phyloP scores from a whole-genome alignment of 805 yeast species.

The Torulaspora microellipsoides region DNA sequence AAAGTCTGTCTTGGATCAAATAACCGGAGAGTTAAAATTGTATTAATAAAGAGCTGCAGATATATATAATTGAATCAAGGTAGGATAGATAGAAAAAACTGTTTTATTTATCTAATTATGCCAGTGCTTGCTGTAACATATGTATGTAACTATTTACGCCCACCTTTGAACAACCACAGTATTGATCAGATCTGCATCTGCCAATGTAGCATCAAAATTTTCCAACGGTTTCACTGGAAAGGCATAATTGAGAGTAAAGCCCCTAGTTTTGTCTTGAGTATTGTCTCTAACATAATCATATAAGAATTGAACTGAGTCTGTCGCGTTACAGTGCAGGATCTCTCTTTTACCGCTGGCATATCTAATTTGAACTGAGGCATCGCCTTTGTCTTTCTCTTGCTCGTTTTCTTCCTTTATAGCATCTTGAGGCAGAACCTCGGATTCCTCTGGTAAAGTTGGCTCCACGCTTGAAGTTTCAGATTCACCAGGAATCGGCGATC shows the following conservation, averaged over 20 bases:
- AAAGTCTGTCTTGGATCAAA: conserved; percentile 65
- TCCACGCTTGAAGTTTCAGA: conserved; percentile 23
- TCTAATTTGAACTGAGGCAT: conserved; percentile 73
- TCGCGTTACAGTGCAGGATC: conserved; percentile 57
- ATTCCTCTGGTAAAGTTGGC: conserved; percentile 4
- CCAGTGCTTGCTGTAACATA: neutral
- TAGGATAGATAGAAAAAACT: neutral
- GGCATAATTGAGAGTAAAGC: conserved; percentile 67
- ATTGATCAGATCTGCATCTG: conserved; percentile 70
- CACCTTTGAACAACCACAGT: conserved; percentile 91
- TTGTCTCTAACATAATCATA: conserved; percentile 62
- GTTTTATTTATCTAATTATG: conserved; percentile 3
- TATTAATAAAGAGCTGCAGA: conserved; percentile 39
- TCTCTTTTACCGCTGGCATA: conserved; percentile 75
- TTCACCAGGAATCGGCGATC: conserved; percentile 85
- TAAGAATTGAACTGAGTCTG: conserved; percentile 59
- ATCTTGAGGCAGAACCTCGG: too few relatives aligned
- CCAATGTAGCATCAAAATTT: conserved; percentile 52
- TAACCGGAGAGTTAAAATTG: conserved; percentile 74
- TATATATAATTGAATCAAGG: neutral
- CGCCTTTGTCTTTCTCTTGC: conserved; percentile 45
- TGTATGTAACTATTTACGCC: conserved; percentile 37
- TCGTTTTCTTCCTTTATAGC: conserved; percentile 12
- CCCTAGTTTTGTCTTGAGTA: conserved; percentile 40
- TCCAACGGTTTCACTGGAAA: conserved; percentile 77